Base-by-base conservation (phyloP, 2,329 filamentous ascomycete species). In the Aspergillus pseudotamarii region DNA sequence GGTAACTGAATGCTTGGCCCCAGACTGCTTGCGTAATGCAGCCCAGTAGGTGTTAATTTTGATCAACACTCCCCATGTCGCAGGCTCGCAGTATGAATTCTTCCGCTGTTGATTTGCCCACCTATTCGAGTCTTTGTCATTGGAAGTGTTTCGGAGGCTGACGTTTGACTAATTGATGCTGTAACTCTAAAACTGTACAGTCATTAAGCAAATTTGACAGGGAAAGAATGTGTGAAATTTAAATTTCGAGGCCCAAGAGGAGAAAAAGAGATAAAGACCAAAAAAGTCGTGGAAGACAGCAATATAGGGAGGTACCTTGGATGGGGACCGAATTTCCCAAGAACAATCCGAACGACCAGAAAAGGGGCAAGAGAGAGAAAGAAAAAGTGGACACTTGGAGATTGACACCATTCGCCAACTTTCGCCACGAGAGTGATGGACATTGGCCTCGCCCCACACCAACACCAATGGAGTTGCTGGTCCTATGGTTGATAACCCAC, bases 1-100 rank as follows among this genome's bases (percentile, higher is more conserved):
- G 72, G 70, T 69, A 70, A 65, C 45, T 51, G 69, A 73, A 72
- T 71, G 69, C 75, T 68, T 69, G 67, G 68, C 71, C 64, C 65
- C 59, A 66, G 68, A 50, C 69, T 73, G 75, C 75, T 77, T 77
- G 75, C 75, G 75, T 77, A 77, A 77, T 75, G 73, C 69, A 67
- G 66, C 62, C 50, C 34, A 66, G 66, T 62, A 63, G 62, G 66
- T 66, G 66, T 71, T 73, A 72, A 75, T 75, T 75, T 71, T 66
- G 75, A 76, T 76, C 74, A 73, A 65, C 73, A 66, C 62, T 67
- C 66, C 54, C 48, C 46, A 60, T 30, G 58, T 43, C 28, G 30
- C 45, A 54, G 51, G 21, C 54, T 43, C 28, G 23, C 36, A 54
- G 43, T 43, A 45, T 30, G 34, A 38, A 30, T 60, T 60, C 50